Evolutionary conservation across 768 basidiomycete genomes (phyloP).

Genomic region (Auriculariales sp.): DNA sequence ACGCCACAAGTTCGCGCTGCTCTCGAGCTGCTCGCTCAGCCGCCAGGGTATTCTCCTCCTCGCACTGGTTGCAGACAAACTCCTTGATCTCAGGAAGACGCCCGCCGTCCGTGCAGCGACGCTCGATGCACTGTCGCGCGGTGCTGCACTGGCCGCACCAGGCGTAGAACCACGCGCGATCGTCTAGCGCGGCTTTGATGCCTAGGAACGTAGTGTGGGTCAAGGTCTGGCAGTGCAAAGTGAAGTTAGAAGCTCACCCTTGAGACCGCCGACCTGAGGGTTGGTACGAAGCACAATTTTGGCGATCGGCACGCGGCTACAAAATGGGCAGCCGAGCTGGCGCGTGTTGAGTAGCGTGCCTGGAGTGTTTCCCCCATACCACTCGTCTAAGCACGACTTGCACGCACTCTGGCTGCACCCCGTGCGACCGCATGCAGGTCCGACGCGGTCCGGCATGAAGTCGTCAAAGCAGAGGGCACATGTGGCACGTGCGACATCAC

Average conservation of each 20-base stretch:
- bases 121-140: slow-evolving; percentile 13
- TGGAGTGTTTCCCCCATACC: slow-evolving; percentile 15
- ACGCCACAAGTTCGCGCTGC: neutral
- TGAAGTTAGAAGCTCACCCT: slow-evolving; percentile 5
- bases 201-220: no score
- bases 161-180: slow-evolving; percentile 15
- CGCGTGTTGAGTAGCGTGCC: slow-evolving; percentile 16
- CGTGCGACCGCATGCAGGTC: slow-evolving; percentile 14
- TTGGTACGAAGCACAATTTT: slow-evolving; percentile 14
- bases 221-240: no score
- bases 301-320: slow-evolving; percentile 13
- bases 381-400: slow-evolving; percentile 13
- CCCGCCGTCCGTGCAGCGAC: slow-evolving; percentile 11
- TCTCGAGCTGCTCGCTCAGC: neutral
- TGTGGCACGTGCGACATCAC: slow-evolving; percentile 12
- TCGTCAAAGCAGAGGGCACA: slow-evolving; percentile 18
- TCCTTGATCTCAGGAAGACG: slow-evolving; percentile 6
- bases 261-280: slow-evolving; percentile 12
- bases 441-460: slow-evolving; percentile 11
- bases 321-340: slow-evolving; percentile 16
- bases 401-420: slow-evolving; percentile 14
- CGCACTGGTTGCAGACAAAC: slow-evolving; percentile 12
- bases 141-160: slow-evolving; percentile 15
- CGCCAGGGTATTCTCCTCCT: neutral
- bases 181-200: slow-evolving; percentile 10